Conservation (phyloP, 129 eudicot species). For the Artemisia annua region DNA sequence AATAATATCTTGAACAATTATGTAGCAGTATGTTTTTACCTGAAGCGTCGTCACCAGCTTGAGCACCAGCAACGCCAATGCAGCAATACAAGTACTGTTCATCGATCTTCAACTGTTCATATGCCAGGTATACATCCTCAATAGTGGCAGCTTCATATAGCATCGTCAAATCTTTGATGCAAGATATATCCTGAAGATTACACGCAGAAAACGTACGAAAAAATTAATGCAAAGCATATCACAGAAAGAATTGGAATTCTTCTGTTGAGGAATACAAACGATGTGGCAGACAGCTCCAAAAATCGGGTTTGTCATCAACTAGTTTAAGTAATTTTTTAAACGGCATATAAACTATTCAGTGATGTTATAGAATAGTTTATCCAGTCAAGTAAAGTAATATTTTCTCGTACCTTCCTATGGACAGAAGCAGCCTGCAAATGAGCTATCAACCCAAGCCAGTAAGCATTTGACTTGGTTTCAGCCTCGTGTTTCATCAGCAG, state of each 20-base stretch:
- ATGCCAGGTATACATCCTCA: conserved; percentile 83
- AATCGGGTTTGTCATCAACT: background rate
- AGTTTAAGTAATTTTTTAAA: background rate
- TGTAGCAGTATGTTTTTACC: conserved; percentile 36
- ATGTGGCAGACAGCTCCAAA: background rate
- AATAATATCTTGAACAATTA: background rate
- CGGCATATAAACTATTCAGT: conserved; percentile 4
- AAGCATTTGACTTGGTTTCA: conserved; percentile 93
- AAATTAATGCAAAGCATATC: background rate
- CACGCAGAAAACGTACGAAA: background rate
- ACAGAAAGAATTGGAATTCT: background rate
- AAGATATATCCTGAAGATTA: conserved; percentile 69
- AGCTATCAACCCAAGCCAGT: conserved; percentile 94
- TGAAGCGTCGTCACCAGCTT: conserved; percentile 64
- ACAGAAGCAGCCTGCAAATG: conserved; percentile 97
- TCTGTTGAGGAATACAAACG: background rate
- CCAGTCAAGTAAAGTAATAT: background rate
- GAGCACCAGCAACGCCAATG: conserved; percentile 91
- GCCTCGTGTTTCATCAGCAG: conserved; percentile 97
- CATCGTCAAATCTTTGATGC: conserved; percentile 78
- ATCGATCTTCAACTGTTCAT: conserved; percentile 87
- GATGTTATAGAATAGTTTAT: conserved; percentile 7
- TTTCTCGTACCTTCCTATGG: conserved; percentile 70
- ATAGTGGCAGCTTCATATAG: conserved; percentile 84
- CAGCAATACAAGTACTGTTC: conserved; percentile 81